A percentile compares a stretch with the other conserved stretches of the same genome.
Evolutionary conservation across 169 alveolate genomes (phyloP).

Genomic region (Perkinsus olseni): DNA sequence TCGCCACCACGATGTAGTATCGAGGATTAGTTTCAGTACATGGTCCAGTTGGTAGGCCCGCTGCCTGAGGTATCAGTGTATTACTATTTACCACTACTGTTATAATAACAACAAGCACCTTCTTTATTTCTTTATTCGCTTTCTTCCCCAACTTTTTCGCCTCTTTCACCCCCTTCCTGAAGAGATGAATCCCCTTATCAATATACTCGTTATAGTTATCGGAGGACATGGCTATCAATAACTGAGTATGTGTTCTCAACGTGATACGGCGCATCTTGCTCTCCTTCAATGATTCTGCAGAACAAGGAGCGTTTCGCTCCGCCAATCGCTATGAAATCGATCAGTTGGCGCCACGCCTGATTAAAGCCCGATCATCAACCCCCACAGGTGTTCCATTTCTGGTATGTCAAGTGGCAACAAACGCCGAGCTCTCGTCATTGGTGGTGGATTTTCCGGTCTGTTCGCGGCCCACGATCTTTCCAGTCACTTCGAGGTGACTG

Average conservation of each 20-base stretch:
- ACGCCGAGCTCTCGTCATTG: conserved; percentile 10
- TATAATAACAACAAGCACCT: neutral
- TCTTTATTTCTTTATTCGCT: neutral
- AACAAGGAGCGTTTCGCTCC: neutral
- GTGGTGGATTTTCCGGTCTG: conserved; percentile 20
- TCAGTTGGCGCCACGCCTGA: too few relatives aligned
- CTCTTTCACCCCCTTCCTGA: neutral
- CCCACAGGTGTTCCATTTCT: neutral
- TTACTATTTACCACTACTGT: neutral
- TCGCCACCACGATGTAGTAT: neutral
- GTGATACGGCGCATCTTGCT: neutral
- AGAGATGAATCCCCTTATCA: neutral
- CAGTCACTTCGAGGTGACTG: conserved; percentile 16
- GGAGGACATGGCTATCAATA: neutral
- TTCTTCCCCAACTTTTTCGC: neutral
- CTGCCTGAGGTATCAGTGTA: neutral
- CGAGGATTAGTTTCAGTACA: neutral
- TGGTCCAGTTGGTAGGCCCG: neutral
- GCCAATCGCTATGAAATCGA: neutral
- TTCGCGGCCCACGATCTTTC: conserved; percentile 22
- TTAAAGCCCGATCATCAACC: too few relatives aligned
- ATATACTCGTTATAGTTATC: neutral
- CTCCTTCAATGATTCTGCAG: neutral
- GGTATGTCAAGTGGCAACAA: neutral
- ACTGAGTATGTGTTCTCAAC: neutral